phyloP scores from a whole-genome alignment of 176 grass and related monocot genomes.

The Triticum urartu region DNA sequence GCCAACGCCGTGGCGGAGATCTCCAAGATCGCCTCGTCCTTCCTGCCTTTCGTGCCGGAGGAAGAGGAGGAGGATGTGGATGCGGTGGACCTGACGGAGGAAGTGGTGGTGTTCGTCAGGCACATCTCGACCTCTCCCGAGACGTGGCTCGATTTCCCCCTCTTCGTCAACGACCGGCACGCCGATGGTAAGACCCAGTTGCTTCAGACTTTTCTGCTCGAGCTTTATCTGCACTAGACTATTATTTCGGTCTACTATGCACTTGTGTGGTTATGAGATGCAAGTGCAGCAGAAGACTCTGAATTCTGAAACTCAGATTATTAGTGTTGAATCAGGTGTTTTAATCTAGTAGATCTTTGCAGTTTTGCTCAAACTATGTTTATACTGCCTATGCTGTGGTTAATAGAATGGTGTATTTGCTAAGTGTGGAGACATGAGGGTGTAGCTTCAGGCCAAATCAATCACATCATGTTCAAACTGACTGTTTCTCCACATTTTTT shows the following conservation, averaged over 20 bases:
- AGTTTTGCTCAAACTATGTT: background rate
- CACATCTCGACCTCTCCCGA: conserved; percentile 54
- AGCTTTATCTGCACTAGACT: background rate
- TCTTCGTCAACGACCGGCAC: conserved; percentile 38
- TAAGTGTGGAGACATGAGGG: background rate
- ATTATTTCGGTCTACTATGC: background rate
- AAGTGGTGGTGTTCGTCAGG: conserved; percentile 61
- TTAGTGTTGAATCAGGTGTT: background rate
- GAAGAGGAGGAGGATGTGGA: conserved; percentile 28
- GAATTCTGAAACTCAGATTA: background rate
- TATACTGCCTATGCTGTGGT: background rate
- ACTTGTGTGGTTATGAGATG: conserved; percentile 1
- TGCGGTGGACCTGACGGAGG: conserved; percentile 53
- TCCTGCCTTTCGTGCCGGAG: conserved; percentile 60
- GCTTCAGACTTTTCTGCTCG: background rate
- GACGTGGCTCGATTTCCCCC: conserved; percentile 74
- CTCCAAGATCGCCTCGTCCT: conserved; percentile 68
- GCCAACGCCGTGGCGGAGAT: conserved; percentile 60
- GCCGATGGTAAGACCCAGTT: conserved; percentile 38
- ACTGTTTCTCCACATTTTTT: background rate
- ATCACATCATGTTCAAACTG: background rate
- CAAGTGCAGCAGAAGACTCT: background rate
- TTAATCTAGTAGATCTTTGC: background rate
- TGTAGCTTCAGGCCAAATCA: background rate
- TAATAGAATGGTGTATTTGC: background rate